These are phyloP conservation scores for Luffa acutangula DNA, from an alignment of 306 rosid species.

Conservation along the genomic window DNA sequence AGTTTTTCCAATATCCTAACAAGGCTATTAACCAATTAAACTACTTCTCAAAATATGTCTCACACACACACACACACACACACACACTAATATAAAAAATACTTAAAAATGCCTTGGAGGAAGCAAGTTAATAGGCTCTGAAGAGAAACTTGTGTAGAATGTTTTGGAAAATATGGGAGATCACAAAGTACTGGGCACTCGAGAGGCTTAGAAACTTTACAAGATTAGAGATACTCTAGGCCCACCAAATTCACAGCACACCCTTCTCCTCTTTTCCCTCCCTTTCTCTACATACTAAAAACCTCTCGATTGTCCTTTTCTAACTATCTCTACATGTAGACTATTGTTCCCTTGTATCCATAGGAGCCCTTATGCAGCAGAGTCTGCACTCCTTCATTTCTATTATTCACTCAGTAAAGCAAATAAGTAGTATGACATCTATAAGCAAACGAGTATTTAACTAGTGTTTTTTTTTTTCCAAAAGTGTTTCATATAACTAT, in stretches of 20 bases:
- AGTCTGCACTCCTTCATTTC: neutral
- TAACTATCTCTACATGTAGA: neutral
- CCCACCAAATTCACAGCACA: neutral
- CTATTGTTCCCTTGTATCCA: neutral
- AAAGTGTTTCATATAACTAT: neutral
- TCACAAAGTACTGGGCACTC: neutral
- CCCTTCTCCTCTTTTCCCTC: neutral
- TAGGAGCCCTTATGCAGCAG: neutral
- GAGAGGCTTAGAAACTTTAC: neutral
- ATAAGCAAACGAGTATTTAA: neutral
- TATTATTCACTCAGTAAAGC: neutral
- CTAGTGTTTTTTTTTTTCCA: neutral
- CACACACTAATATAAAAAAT: neutral
- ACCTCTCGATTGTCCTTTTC: neutral
- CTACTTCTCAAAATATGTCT: neutral
- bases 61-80: too few relatives aligned
- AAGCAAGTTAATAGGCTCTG: neutral
- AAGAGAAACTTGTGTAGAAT: neutral
- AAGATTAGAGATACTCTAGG: neutral
- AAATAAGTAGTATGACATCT: neutral
- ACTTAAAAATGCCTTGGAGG: neutral
- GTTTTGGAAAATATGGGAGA: slow-evolving; percentile 1
- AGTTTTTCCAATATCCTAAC: neutral
- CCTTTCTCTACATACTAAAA: neutral
- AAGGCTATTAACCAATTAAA: neutral